Percentiles rank a stretch among this genome's conserved stretches.
phyloP scores from a whole-genome alignment of 2,329 filamentous ascomycete genomes.

The Exophiala xenobiotica region DNA sequence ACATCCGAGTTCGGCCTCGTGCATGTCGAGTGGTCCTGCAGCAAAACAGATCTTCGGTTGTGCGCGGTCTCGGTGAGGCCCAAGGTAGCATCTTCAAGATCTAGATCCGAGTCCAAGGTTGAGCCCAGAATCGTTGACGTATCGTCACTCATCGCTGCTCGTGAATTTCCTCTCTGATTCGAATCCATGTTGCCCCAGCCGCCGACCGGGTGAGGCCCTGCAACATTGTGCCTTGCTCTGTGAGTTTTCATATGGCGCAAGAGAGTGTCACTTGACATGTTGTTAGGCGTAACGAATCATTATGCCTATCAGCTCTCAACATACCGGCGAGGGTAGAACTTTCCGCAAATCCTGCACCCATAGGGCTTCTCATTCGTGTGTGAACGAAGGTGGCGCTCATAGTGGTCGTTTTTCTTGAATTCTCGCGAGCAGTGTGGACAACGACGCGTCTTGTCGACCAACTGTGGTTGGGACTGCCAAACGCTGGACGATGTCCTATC shows the following conservation, averaged over 20 bases:
- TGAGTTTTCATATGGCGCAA: slow-evolving; percentile 14
- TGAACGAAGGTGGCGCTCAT: slow-evolving; percentile 34
- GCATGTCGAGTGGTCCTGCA: no score
- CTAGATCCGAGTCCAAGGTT: no score
- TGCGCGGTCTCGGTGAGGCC: no score
- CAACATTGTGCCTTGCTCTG: not conserved
- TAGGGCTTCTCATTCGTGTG: slow-evolving; percentile 38
- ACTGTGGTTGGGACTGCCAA: no score
- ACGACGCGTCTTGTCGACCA: not conserved
- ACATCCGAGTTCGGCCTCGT: no score
- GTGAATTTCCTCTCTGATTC: not conserved
- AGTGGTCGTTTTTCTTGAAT: slow-evolving; percentile 35
- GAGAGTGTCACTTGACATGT: slow-evolving; percentile 11
- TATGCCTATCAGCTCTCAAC: not conserved
- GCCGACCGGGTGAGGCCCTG: not conserved
- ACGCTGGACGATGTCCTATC: no score
- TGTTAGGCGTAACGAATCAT: not conserved
- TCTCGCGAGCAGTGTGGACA: slow-evolving; percentile 30
- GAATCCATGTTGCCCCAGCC: not conserved
- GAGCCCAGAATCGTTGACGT: no score
- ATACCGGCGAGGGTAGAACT: slow-evolving; percentile 33
- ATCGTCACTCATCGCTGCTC: no score
- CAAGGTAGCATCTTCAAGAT: no score
- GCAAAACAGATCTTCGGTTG: no score
- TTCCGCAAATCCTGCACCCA: slow-evolving; percentile 29